Evolutionary conservation across 805 yeast species (phyloP).

Genomic region (Wickerhamiella vanderwaltii): DNA sequence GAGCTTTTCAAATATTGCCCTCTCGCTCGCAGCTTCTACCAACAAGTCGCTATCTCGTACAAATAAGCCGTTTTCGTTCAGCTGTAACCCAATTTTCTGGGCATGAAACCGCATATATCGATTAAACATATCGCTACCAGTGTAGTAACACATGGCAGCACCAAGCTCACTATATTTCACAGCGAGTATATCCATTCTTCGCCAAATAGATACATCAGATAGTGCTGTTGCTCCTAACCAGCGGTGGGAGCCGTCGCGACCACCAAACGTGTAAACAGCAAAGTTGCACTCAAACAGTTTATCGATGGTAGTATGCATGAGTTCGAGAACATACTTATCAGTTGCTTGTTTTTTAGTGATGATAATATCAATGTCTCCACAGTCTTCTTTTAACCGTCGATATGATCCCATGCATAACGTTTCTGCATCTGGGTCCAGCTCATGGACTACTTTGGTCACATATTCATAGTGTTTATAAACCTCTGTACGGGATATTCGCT

Average conservation of each 20-base stretch:
- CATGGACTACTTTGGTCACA: conserved; percentile 23
- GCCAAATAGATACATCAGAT: conserved; percentile 28
- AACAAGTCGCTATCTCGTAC: conserved; percentile 6
- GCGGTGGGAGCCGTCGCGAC: conserved; percentile 21
- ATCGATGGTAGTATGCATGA: conserved; percentile 16
- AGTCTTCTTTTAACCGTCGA: conserved; percentile 34
- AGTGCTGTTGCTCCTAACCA: conserved; percentile 29
- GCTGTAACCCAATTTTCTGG: conserved; percentile 27
- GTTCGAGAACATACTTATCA: conserved; percentile 19
- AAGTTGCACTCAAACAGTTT: conserved; percentile 25
- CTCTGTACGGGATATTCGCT: conserved; percentile 35
- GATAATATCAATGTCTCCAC: conserved; percentile 45
- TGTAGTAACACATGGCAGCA: conserved; percentile 39
- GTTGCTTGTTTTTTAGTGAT: conserved; percentile 30
- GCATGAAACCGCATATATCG: conserved; percentile 37
- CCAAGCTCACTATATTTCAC: conserved; percentile 38
- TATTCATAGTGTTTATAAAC: conserved; percentile 32
- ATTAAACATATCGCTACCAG: conserved; percentile 44
- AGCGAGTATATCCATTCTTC: conserved; percentile 42
- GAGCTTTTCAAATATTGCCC: conserved; percentile 34
- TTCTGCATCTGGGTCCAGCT: conserved; percentile 30
- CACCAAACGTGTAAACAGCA: conserved; percentile 28
- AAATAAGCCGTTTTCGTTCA: conserved; percentile 38
- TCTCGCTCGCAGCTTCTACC: conserved; percentile 36
- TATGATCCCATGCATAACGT: conserved; percentile 40